A percentile compares a stretch with the other conserved stretches of the same genome.
Conservation (phyloP, 495 filamentous ascomycete genomes). For the Rhizodiscina lignyota region DNA sequence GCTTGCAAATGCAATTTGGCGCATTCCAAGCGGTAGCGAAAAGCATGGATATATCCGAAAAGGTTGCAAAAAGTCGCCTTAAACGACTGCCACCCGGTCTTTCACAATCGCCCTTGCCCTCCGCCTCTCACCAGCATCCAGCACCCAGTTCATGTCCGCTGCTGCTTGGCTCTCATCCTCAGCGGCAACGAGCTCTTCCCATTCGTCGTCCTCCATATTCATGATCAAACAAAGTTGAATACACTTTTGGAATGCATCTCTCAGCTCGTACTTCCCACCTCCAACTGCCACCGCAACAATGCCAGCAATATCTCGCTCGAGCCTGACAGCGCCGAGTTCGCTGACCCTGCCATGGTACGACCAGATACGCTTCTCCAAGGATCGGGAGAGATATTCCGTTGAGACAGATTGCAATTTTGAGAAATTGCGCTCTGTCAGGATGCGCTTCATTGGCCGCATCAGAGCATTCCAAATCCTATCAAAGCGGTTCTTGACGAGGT, state of each 20-base stretch:
- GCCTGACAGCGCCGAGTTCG: constrained; percentile 64
- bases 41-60: too few species aligned
- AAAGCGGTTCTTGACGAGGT: constrained; percentile 33
- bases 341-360: constrained; percentile 67
- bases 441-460: constrained; percentile 64
- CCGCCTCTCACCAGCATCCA: constrained; percentile 44
- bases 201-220: constrained; percentile 97
- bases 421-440: constrained; percentile 59
- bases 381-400: constrained; percentile 49
- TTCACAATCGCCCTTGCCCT: constrained; percentile 46
- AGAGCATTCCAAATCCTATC: constrained; percentile 69
- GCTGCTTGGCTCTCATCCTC: constrained; percentile 26
- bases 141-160: constrained; percentile 30
- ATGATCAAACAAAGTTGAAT: constrained; percentile 77
- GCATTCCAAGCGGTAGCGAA: too few species aligned
- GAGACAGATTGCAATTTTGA: constrained; percentile 55
- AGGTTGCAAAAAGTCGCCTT: too few species aligned
- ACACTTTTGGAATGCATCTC: constrained; percentile 65
- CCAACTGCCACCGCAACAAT: constrained; percentile 61
- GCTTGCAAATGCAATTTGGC: too few species aligned
- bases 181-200: constrained; percentile 47
- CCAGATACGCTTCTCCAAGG: constrained; percentile 85
- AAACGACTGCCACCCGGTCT: too few species aligned
- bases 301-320: constrained; percentile 76
- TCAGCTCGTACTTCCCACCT: constrained; percentile 58